Evolutionary conservation across 164 flowering plant species (phyloP), one percentile per base, ranked within the genome.

Genomic region (Liriodendron chinense): DNA sequence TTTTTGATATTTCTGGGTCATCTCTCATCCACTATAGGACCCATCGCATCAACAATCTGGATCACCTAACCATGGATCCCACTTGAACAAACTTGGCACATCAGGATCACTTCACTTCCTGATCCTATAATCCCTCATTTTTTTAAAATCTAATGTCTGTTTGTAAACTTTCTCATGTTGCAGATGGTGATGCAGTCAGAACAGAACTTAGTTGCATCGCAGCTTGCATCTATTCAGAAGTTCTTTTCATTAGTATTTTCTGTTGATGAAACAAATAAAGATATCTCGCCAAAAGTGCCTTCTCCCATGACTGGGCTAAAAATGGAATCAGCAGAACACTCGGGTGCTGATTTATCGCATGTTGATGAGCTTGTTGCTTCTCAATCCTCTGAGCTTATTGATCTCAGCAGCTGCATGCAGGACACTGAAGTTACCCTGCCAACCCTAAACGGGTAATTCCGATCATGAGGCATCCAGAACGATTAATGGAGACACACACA

Each of bases 391-490:
- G 83, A 77, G 49, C 62, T 84, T 65, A 78, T 91, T 76, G 94
- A 93, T 84, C 92, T 93, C 74, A 91, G 91, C 79, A 78, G 84
- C 78, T 89, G 90, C 84, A 70, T 95, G 81, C 84, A 86, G 73
- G 87, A 91, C 67, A 86, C 84, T 62, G 79, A 85, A 75, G 86
- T 93, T 72, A 91, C 97, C 14, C 74, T 92, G 69, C 98, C 98
- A 72, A 92, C 96, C 63, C 79, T 95, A 47, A 95, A 95, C 77
- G 98, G 98, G 98, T 94, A 94, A 87, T 76, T 70, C 20, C 72
- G 61, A n/a, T 67, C 63, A 12, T 65, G 20, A 67, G 78, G 47
- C 50, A 67, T 23, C 49, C 18, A 9, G 43, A 12, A 24, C n/a
- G 56, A 28, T 64, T 70, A 22, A 28, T 53, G 50, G 50, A 9